Base-by-base conservation (phyloP, 768 basidiomycete genomes). In the Lactarius vividus region DNA sequence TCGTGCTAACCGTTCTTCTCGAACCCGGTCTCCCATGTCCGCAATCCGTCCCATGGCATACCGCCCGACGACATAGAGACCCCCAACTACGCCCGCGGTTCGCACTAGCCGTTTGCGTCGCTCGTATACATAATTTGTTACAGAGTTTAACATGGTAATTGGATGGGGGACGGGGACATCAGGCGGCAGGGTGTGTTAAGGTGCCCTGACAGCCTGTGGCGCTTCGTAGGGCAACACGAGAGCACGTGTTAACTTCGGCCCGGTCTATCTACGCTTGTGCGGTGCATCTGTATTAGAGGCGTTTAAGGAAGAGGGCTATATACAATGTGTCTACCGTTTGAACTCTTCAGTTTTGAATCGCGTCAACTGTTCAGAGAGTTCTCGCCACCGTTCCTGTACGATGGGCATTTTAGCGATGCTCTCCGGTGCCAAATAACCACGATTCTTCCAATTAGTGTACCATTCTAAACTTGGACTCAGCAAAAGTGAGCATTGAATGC, bases 371-470 rank as follows among this genome's bases (percentile, higher is more conserved):
- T 80, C 77, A 16, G 89, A 84, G 29, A 93, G 76, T 40, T 78
- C 74, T 72, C 78, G 86, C 89, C 89, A 91, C 37, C 91, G 84
- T 49, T 88, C 85, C 53, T 89, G 83, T 4, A 87, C 83, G 60
- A 87, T 79, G 0, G 90, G 88, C 63, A 88, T 81, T 59, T 77
- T 79, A 60, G 79, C 75, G 65, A 89, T 79, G 33, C 86, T 86
- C 40, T 79, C 77, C 0, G 81, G 81, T 13, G 91, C 86, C 29
- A 94, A 77, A 73, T 88, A 94, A 2, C 92, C 92, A 58, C 92
- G 82, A 72, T 93, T 91, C 70, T 76, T 79, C 79, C 85, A 82
- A 63, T 83, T 81, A 26, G 88, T 85, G 72, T 94, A 94, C 89
- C 92, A 94, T 31, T 86, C 92, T 94, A 13, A 58, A n/a, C 31